phyloP scores from a whole-genome alignment of 768 basidiomycete species.

The Leccinellum luteum region DNA sequence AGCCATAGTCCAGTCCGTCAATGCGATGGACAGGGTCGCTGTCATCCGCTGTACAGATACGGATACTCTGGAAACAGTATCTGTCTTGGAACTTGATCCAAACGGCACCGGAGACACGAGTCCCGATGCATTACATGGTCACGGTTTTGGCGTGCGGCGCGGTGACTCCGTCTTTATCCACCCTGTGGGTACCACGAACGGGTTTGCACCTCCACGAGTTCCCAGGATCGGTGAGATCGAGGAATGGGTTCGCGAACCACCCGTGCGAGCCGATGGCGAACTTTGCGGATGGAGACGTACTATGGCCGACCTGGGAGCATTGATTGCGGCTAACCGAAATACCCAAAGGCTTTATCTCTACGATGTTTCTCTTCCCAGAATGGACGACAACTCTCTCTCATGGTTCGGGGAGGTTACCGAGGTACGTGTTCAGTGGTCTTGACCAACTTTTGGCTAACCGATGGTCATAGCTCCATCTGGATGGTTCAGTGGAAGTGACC shows the following conservation, averaged over 20 bases:
- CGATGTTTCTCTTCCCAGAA: conserved; percentile 41
- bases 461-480: conserved; percentile 56
- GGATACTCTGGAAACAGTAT: conserved; percentile 59
- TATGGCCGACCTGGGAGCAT: conserved; percentile 62
- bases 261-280: conserved; percentile 46
- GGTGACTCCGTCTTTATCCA: conserved; percentile 88
- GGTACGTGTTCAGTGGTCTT: conserved; percentile 39
- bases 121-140: conserved; percentile 41
- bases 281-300: conserved; percentile 70
- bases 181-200: conserved; percentile 66
- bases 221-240: conserved; percentile 86
- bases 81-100: conserved; percentile 85
- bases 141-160: conserved; percentile 74
- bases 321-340: conserved; percentile 49
- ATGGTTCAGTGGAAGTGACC: conserved; percentile 71
- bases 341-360: conserved; percentile 39
- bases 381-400: conserved; percentile 42
- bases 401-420: conserved; percentile 90
- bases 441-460: conserved; percentile 6
- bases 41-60: conserved; percentile 57
- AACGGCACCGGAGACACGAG: conserved; percentile 64
- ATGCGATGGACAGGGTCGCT: conserved; percentile 70
- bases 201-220: conserved; percentile 63
- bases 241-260: conserved; percentile 67
- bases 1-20: conserved; percentile 77